Percentiles rank a stretch among this genome's conserved stretches.
These are phyloP conservation scores for Phytopythium ostracodes DNA, from an alignment of 352 stramenopile species.

Conservation along the genomic window DNA sequence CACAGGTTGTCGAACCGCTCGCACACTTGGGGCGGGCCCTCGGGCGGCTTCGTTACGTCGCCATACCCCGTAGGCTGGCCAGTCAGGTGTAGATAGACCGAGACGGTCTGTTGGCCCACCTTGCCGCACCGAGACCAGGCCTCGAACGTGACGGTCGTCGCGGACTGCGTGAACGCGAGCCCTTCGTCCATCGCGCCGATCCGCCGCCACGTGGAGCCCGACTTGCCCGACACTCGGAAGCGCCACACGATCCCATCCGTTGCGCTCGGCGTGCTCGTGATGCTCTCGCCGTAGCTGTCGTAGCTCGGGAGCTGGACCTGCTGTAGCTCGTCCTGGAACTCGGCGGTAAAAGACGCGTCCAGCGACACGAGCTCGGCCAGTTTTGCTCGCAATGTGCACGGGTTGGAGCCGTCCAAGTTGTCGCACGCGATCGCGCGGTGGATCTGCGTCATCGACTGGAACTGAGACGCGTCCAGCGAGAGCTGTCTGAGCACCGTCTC, in stretches of 20 bases:
- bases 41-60: not conserved
- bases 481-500: conserved; percentile 33
- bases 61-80: conserved; percentile 10
- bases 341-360: not conserved
- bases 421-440: conserved; percentile 54
- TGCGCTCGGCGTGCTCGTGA: not conserved
- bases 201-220: not conserved
- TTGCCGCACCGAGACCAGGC: conserved; percentile 60
- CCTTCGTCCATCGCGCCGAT: conserved; percentile 28
- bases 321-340: conserved; percentile 6
- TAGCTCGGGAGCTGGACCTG: not conserved
- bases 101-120: conserved; percentile 39
- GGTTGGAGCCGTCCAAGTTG: conserved; percentile 22
- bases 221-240: not conserved
- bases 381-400: conserved; percentile 32
- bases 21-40: conserved; percentile 20
- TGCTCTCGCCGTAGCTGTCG: not conserved
- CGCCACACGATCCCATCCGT: not conserved
- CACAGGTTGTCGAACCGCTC: conserved; percentile 61
- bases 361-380: conserved; percentile 23
- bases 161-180: conserved; percentile 29
- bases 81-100: conserved; percentile 46
- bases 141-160: conserved; percentile 50
- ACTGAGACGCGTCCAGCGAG: conserved; percentile 19
- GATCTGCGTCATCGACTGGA: conserved; percentile 55